phyloP scores from a whole-genome alignment of 805 yeast genomes.

The Blastobotrys robertii region DNA sequence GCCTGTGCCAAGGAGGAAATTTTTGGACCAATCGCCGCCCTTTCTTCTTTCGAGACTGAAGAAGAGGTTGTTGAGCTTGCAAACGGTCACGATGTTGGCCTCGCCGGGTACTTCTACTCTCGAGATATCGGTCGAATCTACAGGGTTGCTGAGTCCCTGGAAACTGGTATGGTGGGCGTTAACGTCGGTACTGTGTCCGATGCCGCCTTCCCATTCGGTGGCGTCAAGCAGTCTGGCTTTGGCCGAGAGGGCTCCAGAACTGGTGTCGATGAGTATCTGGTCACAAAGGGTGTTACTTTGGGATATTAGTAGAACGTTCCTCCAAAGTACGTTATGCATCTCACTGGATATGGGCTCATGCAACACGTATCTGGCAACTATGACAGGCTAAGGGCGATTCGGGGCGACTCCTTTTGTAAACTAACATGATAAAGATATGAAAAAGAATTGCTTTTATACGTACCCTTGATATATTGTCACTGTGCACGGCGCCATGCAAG shows the following conservation, averaged over 20 bases:
- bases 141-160: slow-evolving; percentile 54
- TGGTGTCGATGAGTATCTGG: slow-evolving; percentile 77
- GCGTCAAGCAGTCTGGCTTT: slow-evolving; percentile 79
- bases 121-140: slow-evolving; percentile 43
- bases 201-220: slow-evolving; percentile 57
- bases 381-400: too few species aligned
- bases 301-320: background rate
- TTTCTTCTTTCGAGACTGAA: slow-evolving; percentile 53
- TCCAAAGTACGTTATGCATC: too few species aligned
- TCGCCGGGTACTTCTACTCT: slow-evolving; percentile 69
- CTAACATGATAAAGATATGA: too few species aligned
- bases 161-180: slow-evolving; percentile 74
- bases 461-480: too few species aligned
- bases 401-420: too few species aligned
- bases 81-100: slow-evolving; percentile 59
- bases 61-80: slow-evolving; percentile 56
- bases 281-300: slow-evolving; percentile 63
- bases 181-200: slow-evolving; percentile 66
- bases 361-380: too few species aligned
- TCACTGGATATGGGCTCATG: too few species aligned
- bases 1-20: slow-evolving; percentile 59
- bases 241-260: slow-evolving; percentile 85
- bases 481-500: too few species aligned
- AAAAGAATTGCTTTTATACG: too few species aligned
- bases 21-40: slow-evolving; percentile 72